phyloP scores from a whole-genome alignment of 495 filamentous ascomycete species.

The Xylaria grammica region DNA sequence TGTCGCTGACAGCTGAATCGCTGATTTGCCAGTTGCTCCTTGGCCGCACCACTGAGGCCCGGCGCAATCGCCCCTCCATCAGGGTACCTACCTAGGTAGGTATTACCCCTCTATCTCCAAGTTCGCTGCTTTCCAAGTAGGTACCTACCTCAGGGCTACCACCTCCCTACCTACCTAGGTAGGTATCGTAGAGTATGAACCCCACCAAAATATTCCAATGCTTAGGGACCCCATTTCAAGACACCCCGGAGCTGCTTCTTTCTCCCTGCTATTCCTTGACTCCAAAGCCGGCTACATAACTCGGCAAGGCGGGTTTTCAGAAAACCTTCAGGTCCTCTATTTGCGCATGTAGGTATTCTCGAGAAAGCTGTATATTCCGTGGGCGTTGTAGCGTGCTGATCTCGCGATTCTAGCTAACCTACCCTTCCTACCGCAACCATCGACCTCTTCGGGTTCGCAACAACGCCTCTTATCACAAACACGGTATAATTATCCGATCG shows the following conservation, averaged over 20 bases:
- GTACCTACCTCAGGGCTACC: background rate
- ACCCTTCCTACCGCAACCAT: background rate
- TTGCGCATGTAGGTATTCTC: background rate
- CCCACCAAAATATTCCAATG: conserved; percentile 26
- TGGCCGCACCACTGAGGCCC: background rate
- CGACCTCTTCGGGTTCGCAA: background rate
- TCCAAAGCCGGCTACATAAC: background rate
- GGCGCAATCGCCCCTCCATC: conserved; percentile 2
- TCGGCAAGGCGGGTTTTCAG: background rate
- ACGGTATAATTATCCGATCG: background rate
- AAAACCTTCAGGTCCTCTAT: background rate
- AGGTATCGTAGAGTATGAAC: conserved; percentile 1
- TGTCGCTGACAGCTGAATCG: background rate
- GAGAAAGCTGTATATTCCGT: background rate
- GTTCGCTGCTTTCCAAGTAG: background rate
- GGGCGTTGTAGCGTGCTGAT: background rate
- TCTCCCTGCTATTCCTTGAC: background rate
- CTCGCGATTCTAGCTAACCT: conserved; percentile 1
- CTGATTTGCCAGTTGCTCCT: background rate
- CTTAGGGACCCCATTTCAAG: conserved; percentile 13
- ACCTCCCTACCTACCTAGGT: background rate
- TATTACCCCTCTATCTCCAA: background rate
- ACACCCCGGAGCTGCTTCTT: conserved; percentile 15
- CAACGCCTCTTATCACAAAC: background rate
- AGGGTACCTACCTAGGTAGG: background rate